These are phyloP conservation scores for Picea abies DNA, from an alignment of 83 land plant species.

Conservation along the genomic window DNA sequence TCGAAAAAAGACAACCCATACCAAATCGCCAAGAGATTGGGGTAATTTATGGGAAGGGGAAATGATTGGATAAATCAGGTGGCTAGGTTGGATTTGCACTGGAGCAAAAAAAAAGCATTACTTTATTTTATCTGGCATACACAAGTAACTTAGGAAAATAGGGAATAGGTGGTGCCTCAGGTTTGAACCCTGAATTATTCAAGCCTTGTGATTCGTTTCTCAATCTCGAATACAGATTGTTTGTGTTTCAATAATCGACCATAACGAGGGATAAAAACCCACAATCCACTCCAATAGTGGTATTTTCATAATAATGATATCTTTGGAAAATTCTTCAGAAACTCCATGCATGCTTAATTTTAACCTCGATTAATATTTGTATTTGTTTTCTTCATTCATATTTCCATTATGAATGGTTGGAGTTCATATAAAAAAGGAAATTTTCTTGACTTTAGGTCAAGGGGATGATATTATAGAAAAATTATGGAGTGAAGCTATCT, in stretches of 20 bases:
- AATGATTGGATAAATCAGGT: not conserved
- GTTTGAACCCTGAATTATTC: no score
- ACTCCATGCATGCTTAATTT: not conserved
- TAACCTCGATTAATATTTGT: no score
- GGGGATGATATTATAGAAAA: not conserved
- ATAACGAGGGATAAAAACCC: no score
- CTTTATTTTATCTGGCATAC: not conserved
- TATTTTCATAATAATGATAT: not conserved
- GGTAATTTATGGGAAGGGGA: conserved; percentile 3
- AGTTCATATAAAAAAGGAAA: not conserved
- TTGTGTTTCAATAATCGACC: no score
- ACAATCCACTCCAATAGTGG: no score
- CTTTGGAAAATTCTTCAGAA: not conserved
- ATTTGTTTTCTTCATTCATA: no score
- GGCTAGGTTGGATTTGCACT: not conserved
- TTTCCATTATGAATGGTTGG: not conserved
- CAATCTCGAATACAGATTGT: no score
- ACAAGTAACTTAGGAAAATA: no score
- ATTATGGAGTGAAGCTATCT: no score
- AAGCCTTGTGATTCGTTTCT: no score
- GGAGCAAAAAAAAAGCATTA: not conserved
- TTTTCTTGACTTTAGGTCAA: not conserved
- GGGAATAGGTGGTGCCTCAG: no score
- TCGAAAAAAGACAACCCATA: conserved; percentile 6
- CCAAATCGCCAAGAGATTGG: not conserved